Evolutionary conservation across 1,284 basidiomycete genomes (phyloP).

Genomic region (Trametes sp.): DNA sequence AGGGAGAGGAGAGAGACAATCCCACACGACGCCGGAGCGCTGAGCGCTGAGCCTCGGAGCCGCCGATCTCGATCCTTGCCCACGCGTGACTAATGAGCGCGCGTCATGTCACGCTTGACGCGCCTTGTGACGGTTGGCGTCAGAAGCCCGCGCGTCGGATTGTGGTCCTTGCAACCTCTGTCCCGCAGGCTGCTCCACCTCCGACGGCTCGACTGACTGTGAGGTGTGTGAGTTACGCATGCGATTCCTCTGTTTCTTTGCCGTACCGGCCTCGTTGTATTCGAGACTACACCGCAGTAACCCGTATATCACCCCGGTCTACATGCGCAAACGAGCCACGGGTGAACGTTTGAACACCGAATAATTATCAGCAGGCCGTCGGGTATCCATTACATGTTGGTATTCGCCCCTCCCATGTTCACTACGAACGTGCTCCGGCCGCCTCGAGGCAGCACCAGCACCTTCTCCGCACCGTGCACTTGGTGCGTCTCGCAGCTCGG

Average conservation of each 20-base stretch:
- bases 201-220: too few relatives aligned
- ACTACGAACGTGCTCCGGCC: conserved; percentile 83
- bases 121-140: conserved; percentile 31
- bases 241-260: too few relatives aligned
- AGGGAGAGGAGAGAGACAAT: conserved; percentile 2
- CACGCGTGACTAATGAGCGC: conserved; percentile 20
- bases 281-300: too few relatives aligned
- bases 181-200: too few relatives aligned
- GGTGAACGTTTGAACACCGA: too few relatives aligned
- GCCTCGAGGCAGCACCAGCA: conserved; percentile 77
- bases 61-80: conserved; percentile 13
- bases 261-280: too few relatives aligned
- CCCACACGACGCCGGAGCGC: not conserved
- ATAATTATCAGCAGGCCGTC: conserved; percentile 1
- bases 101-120: conserved; percentile 22
- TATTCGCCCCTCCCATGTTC: conserved; percentile 59
- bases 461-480: conserved; percentile 75
- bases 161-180: too few relatives aligned
- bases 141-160: too few relatives aligned
- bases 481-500: conserved; percentile 80
- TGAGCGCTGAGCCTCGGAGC: conserved; percentile 4
- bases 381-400: conserved; percentile 21
- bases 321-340: too few relatives aligned
- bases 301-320: too few relatives aligned
- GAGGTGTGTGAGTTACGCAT: too few relatives aligned